Evolutionary conservation across 306 rosid genomes (phyloP).

Genomic region (Acacia crassicarpa): DNA sequence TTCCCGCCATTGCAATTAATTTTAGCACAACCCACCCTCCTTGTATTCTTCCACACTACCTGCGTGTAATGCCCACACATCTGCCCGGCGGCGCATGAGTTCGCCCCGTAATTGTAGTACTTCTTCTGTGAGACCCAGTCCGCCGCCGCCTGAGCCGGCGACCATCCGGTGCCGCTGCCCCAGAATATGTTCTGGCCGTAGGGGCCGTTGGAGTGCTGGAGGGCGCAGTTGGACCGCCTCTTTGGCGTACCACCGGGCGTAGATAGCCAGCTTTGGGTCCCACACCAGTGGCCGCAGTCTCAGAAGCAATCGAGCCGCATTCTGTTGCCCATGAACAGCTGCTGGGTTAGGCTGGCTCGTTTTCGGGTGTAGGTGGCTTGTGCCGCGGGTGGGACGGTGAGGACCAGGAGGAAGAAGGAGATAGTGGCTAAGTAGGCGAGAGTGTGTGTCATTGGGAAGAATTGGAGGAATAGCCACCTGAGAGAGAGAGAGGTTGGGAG

Average conservation of each 20-base stretch:
- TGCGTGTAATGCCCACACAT: constrained; percentile 92
- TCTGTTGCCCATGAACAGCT: constrained; percentile 61
- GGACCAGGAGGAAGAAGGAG: constrained; percentile 23
- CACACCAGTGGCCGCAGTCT: constrained; percentile 55
- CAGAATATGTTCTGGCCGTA: constrained; percentile 91
- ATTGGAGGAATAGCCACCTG: not conserved
- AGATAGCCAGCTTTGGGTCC: constrained; percentile 46
- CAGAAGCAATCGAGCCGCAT: constrained; percentile 49
- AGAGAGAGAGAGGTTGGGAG: not conserved
- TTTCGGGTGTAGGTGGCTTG: constrained; percentile 8
- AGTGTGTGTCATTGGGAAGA: constrained; percentile 10
- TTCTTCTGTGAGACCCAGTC: constrained; percentile 72
- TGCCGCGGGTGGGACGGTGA: constrained; percentile 22
- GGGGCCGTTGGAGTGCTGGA: constrained; percentile 74
- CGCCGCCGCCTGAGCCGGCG: constrained; percentile 59
- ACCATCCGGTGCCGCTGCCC: constrained; percentile 89
- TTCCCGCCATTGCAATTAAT: constrained; percentile 53
- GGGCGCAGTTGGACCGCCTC: constrained; percentile 63
- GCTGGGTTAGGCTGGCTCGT: constrained; percentile 26
- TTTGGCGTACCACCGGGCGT: constrained; percentile 75
- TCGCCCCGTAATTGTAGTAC: constrained; percentile 55
- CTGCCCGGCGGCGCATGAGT: constrained; percentile 56
- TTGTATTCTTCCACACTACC: constrained; percentile 68
- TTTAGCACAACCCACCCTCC: constrained; percentile 67
- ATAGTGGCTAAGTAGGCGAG: constrained; percentile 1